Conservation (phyloP, 805 yeast genomes). For the Ogataea pini region DNA sequence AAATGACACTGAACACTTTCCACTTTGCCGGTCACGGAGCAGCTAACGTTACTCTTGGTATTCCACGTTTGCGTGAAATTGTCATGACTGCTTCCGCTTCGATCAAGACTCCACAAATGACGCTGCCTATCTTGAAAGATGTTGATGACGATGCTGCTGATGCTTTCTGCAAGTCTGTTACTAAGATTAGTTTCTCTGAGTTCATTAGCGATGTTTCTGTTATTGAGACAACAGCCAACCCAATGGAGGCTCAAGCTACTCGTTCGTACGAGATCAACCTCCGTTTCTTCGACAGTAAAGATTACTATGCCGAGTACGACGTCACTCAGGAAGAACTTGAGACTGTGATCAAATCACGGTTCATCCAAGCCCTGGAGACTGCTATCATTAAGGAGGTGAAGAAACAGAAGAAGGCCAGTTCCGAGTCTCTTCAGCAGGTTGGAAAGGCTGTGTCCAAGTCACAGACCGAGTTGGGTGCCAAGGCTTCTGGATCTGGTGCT, state of each 20-base stretch:
- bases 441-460: constrained; percentile 70
- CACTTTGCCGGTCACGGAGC: constrained; percentile 99
- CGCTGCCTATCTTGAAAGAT: constrained; percentile 77
- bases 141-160: constrained; percentile 88
- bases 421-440: constrained; percentile 57
- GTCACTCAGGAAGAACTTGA: constrained; percentile 79
- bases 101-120: constrained; percentile 99
- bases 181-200: constrained; percentile 83
- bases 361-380: constrained; percentile 69
- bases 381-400: constrained; percentile 78
- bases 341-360: constrained; percentile 58
- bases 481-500: constrained; percentile 27
- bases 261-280: constrained; percentile 77
- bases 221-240: constrained; percentile 79
- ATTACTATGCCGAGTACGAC: constrained; percentile 87
- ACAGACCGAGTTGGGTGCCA: constrained; percentile 44
- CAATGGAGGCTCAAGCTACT: constrained; percentile 43
- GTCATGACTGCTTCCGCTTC: constrained; percentile 97
- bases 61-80: constrained; percentile 99
- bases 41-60: constrained; percentile 98
- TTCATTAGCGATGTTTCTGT: constrained; percentile 83
- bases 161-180: constrained; percentile 87
- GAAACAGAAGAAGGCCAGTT: constrained; percentile 62
- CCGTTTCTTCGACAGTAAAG: constrained; percentile 71
- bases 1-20: constrained; percentile 95